Conservation (phyloP, 768 basidiomycete species). For the Amyloporia xantha region DNA sequence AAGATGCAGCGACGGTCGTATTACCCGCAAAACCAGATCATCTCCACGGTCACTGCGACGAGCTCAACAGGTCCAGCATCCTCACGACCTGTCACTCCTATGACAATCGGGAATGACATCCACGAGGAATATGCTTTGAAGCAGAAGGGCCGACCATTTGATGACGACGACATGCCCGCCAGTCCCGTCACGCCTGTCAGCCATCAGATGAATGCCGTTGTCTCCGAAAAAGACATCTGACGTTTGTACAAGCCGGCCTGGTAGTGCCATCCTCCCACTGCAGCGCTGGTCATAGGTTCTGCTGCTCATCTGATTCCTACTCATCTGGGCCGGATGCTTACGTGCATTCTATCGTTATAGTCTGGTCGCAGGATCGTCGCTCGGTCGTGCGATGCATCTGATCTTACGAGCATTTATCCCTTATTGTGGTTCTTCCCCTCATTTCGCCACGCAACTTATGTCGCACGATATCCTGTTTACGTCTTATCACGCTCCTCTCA, state of each 20-base stretch:
- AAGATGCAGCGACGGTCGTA: slow-evolving; percentile 89
- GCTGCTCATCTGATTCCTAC: no score
- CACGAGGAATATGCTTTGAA: slow-evolving; percentile 21
- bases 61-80: slow-evolving; percentile 65
- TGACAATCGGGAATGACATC: slow-evolving; percentile 18
- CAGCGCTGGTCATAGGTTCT: background rate
- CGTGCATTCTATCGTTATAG: no score
- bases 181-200: background rate
- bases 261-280: no score
- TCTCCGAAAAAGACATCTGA: slow-evolving; percentile 8
- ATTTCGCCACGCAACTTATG: background rate
- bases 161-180: slow-evolving; percentile 9
- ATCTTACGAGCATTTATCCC: slow-evolving; percentile 4
- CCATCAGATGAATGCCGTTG: background rate
- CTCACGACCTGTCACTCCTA: slow-evolving; percentile 70
- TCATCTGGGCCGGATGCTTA: no score
- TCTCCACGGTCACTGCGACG: slow-evolving; percentile 63
- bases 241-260: background rate
- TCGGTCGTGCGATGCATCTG: background rate
- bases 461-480: background rate
- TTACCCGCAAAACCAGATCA: slow-evolving; percentile 72
- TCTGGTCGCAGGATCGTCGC: background rate
- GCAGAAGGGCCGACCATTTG: slow-evolving; percentile 12
- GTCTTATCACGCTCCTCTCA: background rate
- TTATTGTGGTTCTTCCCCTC: background rate